Conservation (phyloP, 108 stramenopile species). For the Pseudonitzschia delicatissima region DNA sequence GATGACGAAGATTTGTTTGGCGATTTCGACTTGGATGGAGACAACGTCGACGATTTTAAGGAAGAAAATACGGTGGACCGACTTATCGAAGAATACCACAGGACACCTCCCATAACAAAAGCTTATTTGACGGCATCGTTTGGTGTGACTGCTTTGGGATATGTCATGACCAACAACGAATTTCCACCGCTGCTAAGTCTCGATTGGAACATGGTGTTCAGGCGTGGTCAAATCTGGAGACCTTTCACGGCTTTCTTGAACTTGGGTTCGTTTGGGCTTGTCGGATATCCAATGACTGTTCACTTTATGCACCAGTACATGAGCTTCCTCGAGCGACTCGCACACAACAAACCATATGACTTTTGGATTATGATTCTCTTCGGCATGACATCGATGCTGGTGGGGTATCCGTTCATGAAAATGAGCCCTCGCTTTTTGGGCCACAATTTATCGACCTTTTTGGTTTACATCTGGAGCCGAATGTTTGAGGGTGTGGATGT, state of each 20-base stretch:
- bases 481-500: slow-evolving; percentile 93
- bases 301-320: slow-evolving; percentile 98
- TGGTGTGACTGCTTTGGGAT: slow-evolving; percentile 57
- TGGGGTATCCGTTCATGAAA: slow-evolving; percentile 68
- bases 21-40: slow-evolving; percentile 44
- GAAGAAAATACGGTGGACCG: slow-evolving; percentile 60
- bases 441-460: slow-evolving; percentile 91
- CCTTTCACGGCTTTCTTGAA: slow-evolving; percentile 89
- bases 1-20: slow-evolving; percentile 64
- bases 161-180: slow-evolving; percentile 66
- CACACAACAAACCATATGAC: slow-evolving; percentile 88
- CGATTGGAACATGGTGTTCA: slow-evolving; percentile 73
- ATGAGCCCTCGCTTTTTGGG: slow-evolving; percentile 80
- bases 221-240: slow-evolving; percentile 79
- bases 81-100: slow-evolving; percentile 54
- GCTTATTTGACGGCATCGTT: slow-evolving; percentile 77
- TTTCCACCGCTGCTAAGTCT: slow-evolving; percentile 74
- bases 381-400: slow-evolving; percentile 76
- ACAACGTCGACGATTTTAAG: slow-evolving; percentile 71
- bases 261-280: slow-evolving; percentile 82
- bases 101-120: slow-evolving; percentile 91
- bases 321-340: slow-evolving; percentile 89
- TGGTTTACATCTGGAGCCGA: slow-evolving; percentile 95
- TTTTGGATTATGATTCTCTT: slow-evolving; percentile 94
- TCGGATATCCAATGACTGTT: slow-evolving; percentile 75